Conservation (phyloP, 75 land plant species). For the Sequoiadendron giganteum region DNA sequence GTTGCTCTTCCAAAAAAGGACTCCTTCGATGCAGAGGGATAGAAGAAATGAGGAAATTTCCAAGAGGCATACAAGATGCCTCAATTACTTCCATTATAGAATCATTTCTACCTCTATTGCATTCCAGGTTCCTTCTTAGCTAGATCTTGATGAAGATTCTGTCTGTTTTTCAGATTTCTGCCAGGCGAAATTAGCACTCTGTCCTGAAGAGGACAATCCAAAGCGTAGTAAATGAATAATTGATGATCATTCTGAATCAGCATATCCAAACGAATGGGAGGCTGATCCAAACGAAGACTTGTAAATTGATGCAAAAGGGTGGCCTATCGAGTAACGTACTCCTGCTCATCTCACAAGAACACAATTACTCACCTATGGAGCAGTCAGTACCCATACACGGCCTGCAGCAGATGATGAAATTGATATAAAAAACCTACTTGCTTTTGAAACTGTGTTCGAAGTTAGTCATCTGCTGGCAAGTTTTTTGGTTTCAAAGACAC, state of each 20-base stretch:
- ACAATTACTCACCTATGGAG: not conserved
- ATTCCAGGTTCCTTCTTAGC: no score
- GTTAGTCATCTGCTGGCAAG: not conserved
- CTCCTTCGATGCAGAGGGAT: not conserved
- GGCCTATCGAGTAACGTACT: not conserved
- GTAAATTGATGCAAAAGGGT: not conserved
- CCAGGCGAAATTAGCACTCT: not conserved
- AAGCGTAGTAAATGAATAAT: no score
- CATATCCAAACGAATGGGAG: not conserved
- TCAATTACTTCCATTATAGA: not conserved
- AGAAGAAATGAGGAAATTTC: not conserved
- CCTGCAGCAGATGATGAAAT: not conserved
- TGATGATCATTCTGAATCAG: no score
- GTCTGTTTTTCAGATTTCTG: not conserved
- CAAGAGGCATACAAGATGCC: not conserved
- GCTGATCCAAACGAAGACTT: not conserved
- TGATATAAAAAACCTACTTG: not conserved
- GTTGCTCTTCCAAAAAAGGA: not conserved
- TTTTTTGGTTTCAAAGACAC: no score
- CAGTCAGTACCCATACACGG: not conserved
- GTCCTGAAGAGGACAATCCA: not conserved
- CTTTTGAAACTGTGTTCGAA: not conserved
- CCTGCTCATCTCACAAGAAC: not conserved
- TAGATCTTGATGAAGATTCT: not conserved
- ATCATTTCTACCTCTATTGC: no score